Base-by-base conservation (phyloP, 495 filamentous ascomycete species). In the Umbilicaria muhlenbergii region DNA sequence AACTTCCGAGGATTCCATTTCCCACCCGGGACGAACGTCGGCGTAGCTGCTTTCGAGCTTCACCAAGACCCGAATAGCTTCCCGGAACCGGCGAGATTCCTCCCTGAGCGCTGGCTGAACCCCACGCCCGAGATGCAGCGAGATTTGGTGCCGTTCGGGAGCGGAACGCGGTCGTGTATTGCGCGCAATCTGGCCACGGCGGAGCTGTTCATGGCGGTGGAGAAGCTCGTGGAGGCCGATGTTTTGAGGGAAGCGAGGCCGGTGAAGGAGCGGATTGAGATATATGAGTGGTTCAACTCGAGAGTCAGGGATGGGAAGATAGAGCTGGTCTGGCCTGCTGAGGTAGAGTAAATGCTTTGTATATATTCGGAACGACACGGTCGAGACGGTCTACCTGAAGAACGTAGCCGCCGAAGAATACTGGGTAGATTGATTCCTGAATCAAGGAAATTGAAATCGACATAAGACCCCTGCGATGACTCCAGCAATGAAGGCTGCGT, bases 251-350 rank as follows among this genome's bases (percentile, higher is more conserved):
- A 65, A 5, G 65, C 69, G 3, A 60, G 43, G 38, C 49, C 54
- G 12, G 51, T 60, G 13, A 41, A 55, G 28, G 51, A 64, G 18
- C 44, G 51, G 32, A 65, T 74, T 41, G 61, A 67, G 50, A 60
- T 69, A 21, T 48, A 52, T 38, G 63, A 75, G 50, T 74, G 69
- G 68, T 75, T 75, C 41, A 72, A 72, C 47, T 62, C 60, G 8
- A 57, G 49, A 34, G 51, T 63, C 18, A 58, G 52, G 32, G 54
- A 52, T 12, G 52, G 54, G 31, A 32, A 51, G 33, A 58, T 63
- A 4, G 46, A 49, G 7, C 15, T 49, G 6, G 28, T 38, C 5
- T 49, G 46, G 46, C 2, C 24, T 28, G 24, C 24, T 6, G 24
- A 6, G 4, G 24, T 28, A 8, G 24, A 28, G 8, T 28, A 6